Evolutionary conservation across 2,329 filamentous ascomycete genomes (phyloP), one percentile per base, ranked within the genome.

Genomic region (Stagonosporopsis vannaccii): DNA sequence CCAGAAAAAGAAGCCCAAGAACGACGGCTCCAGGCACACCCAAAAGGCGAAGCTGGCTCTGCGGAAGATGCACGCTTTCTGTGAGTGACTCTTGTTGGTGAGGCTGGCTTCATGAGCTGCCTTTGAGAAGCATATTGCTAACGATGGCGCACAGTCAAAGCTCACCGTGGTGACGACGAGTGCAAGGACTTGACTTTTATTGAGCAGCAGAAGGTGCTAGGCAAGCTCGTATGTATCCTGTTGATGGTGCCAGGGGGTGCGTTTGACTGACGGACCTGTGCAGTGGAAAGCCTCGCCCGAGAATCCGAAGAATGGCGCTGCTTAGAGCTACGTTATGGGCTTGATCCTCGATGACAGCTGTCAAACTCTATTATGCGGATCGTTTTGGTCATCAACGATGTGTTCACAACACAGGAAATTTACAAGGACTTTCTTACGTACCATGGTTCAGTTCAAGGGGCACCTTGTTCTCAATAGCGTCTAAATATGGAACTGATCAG

Each of bases 181-280:
- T 73, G 69, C 66, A 71, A 74, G 58, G 57, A 68, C 15, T 58
- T 75, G 33, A 59, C 66, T 4, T 75, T 71, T 64, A 69, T 66
- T 41, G 72, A 75, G 40, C 70, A 75, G 56, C 71, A 75, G 56
- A 75, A 76, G 63, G 70, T 68, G 58, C 64, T 76, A 8, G 72
- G 73, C 40, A 71, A 70, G 59, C 63, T 71, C 49, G 73, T 73
- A 67, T 20, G 71, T 64, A 26, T 23, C 7, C 25, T 22, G 7
- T 12, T 1, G 11, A 12, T 2, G 1, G 22, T 15, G 40, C 2
- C 55, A 20, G 8, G 32, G 19, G 25, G 36, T 32, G 44, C 59
- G 26, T 26, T n/a, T 49, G 22, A 43, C 63, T 65, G 25, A 66
- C 54, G 4, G n/a, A 17, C 51, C 17, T 30, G 42, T 56, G 32